These are phyloP conservation scores for Parsonsia alboflavescens DNA, from an alignment of 257 asterid species.

Conservation along the genomic window DNA sequence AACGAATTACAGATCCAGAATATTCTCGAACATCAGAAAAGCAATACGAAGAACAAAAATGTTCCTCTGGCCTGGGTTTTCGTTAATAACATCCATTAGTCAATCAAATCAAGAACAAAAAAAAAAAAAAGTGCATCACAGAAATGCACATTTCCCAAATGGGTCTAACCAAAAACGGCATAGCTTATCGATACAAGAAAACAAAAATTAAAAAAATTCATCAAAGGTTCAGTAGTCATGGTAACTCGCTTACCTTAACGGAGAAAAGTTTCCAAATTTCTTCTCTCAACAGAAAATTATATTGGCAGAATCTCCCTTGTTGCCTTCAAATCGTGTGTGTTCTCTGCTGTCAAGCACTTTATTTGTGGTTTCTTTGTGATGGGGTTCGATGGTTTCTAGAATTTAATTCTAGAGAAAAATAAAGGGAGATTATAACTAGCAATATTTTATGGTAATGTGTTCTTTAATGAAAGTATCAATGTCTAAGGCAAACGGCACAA, in stretches of 20 bases:
- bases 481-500: conserved; percentile 2
- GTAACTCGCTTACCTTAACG: background rate
- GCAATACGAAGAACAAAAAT: background rate
- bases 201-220: background rate
- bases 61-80: background rate
- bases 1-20: conserved; percentile 10
- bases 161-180: background rate
- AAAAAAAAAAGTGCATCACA: background rate
- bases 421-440: background rate
- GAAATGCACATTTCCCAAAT: background rate
- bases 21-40: background rate
- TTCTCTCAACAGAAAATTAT: background rate
- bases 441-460: background rate
- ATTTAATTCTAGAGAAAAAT: background rate
- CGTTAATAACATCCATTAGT: background rate
- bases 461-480: background rate
- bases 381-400: background rate
- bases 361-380: background rate
- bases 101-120: background rate
- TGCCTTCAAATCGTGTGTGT: background rate
- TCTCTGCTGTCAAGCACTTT: background rate
- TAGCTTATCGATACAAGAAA: background rate
- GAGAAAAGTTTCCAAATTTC: background rate
- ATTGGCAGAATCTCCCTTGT: background rate
- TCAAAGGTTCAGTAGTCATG: background rate